These are phyloP conservation scores for Aspergillus bertholletiae DNA, from an alignment of 495 filamentous ascomycete genomes.

Conservation along the genomic window DNA sequence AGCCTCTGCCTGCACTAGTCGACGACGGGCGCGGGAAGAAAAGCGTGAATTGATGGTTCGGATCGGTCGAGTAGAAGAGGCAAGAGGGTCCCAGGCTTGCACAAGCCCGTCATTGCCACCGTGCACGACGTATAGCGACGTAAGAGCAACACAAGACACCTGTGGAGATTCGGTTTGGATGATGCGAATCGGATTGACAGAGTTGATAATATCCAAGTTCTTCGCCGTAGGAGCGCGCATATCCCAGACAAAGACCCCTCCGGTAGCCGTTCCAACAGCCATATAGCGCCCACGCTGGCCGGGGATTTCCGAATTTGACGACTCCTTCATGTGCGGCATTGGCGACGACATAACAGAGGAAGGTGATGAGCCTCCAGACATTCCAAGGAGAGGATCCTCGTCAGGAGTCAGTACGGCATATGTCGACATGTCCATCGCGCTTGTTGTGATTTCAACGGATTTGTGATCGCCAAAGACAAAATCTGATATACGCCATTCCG, in stretches of 20 bases:
- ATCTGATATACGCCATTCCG: slow-evolving; percentile 59
- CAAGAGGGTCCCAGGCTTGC: slow-evolving; percentile 93
- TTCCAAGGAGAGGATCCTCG: slow-evolving; percentile 69
- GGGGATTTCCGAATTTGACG: slow-evolving; percentile 56
- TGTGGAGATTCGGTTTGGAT: slow-evolving; percentile 92
- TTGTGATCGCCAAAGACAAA: slow-evolving; percentile 52
- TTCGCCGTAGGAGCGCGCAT: slow-evolving; percentile 60
- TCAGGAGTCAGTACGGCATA: slow-evolving; percentile 64
- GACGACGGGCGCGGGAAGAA: slow-evolving; percentile 72
- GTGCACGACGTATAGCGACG: slow-evolving; percentile 84
- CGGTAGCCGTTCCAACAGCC: slow-evolving; percentile 76
- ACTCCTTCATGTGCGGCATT: slow-evolving; percentile 44
- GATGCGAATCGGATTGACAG: slow-evolving; percentile 63
- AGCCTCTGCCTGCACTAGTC: slow-evolving; percentile 68
- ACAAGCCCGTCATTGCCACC: slow-evolving; percentile 94
- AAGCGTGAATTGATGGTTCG: slow-evolving; percentile 89
- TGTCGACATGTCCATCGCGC: slow-evolving; percentile 71
- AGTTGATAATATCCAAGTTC: slow-evolving; percentile 47
- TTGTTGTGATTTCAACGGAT: slow-evolving; percentile 61
- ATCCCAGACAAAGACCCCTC: slow-evolving; percentile 80
- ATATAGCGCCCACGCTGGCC: slow-evolving; percentile 81
- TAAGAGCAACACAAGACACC: slow-evolving; percentile 80
- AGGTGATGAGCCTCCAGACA: slow-evolving; percentile 48
- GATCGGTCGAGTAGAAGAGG: slow-evolving; percentile 73
- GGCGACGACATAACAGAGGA: slow-evolving; percentile 61